Evolutionary conservation across 495 filamentous ascomycete genomes (phyloP), one percentile per base, ranked within the genome.

Genomic region (Poronia punctata): DNA sequence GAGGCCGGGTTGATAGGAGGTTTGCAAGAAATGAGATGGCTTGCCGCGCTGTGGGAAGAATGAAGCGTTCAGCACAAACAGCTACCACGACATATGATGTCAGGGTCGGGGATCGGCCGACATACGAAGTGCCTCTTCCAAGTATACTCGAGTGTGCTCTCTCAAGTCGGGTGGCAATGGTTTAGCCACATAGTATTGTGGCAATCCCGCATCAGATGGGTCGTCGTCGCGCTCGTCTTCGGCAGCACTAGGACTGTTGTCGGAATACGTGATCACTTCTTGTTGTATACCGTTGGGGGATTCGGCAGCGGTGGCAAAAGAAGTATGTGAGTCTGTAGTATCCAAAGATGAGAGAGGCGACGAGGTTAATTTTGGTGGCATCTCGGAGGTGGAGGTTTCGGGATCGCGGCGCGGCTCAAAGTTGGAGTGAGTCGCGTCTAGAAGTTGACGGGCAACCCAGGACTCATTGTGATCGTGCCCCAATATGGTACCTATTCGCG

Each of bases 121-220:
- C 69, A 22, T 60, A 86, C 83, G 83, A 14, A 87, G 74, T 25
- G 77, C 69, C 55, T 90, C 86, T 53, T 88, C 84, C 3, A 90
- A 66, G 57, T 83, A 86, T 20, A 88, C 81, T 34, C 74, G 74
- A 32, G 73, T 77, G 49, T 86, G 78, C 29, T 79, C 65, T 19
- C 68, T 71, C 5, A 89, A 57, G 45, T 82, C 76, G 34, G 71
- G 76, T 0, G 82, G 76, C 1, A 88, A 57, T 20, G 59, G 57
- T 31, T 62, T 68, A 3, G 72, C 68, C 10, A 68, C 59, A 28
- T 76, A 74, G 52, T 78, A 82, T n/a, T 35, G 33, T 16, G 35
- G 28, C 11, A 5, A 19, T n/a, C n/a, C n/a, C n/a, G n/a, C n/a
- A n/a, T n/a, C n/a, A n/a, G n/a, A n/a, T n/a, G n/a, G n/a, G n/a